Conservation (phyloP, 2,329 filamentous ascomycete species). For the Pyrenochaeta sp. region DNA sequence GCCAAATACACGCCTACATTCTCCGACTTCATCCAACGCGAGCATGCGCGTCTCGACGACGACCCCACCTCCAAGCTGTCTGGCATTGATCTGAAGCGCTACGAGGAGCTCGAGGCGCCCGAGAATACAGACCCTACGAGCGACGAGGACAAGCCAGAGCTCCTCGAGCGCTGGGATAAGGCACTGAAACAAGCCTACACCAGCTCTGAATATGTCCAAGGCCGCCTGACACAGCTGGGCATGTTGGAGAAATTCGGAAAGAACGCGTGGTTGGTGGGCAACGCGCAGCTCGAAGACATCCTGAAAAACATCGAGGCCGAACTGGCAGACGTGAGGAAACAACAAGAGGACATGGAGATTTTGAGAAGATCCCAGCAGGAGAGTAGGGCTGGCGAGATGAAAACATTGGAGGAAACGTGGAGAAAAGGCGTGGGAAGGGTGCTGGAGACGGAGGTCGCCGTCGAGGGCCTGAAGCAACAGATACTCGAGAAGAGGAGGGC, state of each 20-base stretch:
- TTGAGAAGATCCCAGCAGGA: conserved; percentile 74
- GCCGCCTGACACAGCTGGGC: conserved; percentile 67
- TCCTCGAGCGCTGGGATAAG: conserved; percentile 57
- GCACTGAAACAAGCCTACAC: conserved; percentile 65
- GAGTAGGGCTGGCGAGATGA: conserved; percentile 74
- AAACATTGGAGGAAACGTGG: conserved; percentile 79
- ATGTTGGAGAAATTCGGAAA: conserved; percentile 84
- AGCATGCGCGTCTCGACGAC: conserved; percentile 72
- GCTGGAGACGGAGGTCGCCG: conserved; percentile 86
- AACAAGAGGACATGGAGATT: conserved; percentile 77
- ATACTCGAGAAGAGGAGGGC: conserved; percentile 46
- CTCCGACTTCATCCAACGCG: conserved; percentile 70
- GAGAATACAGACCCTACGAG: conserved; percentile 48
- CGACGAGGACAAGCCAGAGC: conserved; percentile 47
- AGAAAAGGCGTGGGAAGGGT: conserved; percentile 77
- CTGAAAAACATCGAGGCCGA: conserved; percentile 75
- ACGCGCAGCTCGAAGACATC: conserved; percentile 78
- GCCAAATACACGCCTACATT: conserved; percentile 63
- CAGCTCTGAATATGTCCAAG: conserved; percentile 64
- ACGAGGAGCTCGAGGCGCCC: conserved; percentile 76
- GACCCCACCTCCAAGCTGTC: conserved; percentile 57
- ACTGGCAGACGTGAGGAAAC: conserved; percentile 69
- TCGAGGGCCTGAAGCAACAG: conserved; percentile 67
- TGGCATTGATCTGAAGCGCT: conserved; percentile 78
- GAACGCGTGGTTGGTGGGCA: conserved; percentile 90